Base-by-base conservation (phyloP, 106 monocot species). In the Agapanthus africanus region DNA sequence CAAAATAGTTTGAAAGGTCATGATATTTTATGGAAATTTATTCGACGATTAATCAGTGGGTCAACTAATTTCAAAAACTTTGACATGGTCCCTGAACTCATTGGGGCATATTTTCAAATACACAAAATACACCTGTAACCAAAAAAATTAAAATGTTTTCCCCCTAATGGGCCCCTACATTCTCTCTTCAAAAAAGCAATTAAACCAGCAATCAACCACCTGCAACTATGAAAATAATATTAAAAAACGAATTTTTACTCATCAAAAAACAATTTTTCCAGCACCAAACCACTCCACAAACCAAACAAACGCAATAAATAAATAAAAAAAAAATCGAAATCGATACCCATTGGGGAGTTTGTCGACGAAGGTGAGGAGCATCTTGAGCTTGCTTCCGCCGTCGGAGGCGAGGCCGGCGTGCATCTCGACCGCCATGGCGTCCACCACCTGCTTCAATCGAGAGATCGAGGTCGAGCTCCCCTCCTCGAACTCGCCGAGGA, bases 341-440 rank as follows among this genome's bases (percentile, higher is more conserved):
- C 38, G 11, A 44, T 54, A 90, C 89, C 89, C 89, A 73, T 60
- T 47, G 28, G 90, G 90, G 22, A 90, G 83, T 10, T 40, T 42
- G 34, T 90, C 83, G 40, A 90, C 67, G 77, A 75, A 90, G 64
- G 90, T 83, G 39, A 90, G 82, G 13, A 83, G 78, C 90, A 90
- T 90, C 76, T 83, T 85, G 40, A 90, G 90, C 75, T 90, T 90
- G 78, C 90, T 90, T 21, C 85, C 90, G 0, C 90, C 90, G 47
- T 90, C 85, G 6, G 90, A 90, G 2, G 90, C 90, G 60, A 90
- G 80, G 0, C 90, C 90, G 25, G 90, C 90, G 78, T 90, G 82
- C 90, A 90, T 90, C 90, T 90, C 90, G 14, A 90, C 90, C 16
- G 82, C 90, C 82, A 90, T 85, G 56, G 90, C 90, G 59, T 90